Percentiles rank a stretch among this genome's conserved stretches.
Evolutionary conservation across 2,329 filamentous ascomycete genomes (phyloP).

Genomic region (Xylaria sp.): DNA sequence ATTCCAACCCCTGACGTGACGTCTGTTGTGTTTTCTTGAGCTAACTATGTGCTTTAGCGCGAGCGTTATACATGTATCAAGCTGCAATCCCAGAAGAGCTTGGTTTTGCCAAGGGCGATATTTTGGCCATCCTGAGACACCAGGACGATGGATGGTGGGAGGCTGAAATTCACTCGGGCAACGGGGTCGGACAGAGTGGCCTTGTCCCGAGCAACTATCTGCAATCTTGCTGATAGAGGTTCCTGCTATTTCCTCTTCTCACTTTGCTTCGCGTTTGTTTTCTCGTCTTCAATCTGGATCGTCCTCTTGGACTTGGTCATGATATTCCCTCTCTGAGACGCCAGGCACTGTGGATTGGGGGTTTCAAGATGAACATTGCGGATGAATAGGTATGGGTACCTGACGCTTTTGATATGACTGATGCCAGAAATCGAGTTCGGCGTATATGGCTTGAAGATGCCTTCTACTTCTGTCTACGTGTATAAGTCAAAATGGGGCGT

Average conservation of each 20-base stretch:
- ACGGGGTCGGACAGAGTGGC: conserved; percentile 47
- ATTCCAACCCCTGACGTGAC: neutral
- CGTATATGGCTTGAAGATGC: neutral
- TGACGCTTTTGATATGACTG: neutral
- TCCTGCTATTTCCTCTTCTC: neutral
- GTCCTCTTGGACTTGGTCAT: neutral
- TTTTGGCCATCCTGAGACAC: conserved; percentile 78
- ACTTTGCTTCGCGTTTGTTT: neutral
- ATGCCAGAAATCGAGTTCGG: neutral
- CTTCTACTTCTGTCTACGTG: neutral
- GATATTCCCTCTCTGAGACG: neutral
- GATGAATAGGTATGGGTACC: neutral
- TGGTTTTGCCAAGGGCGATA: conserved; percentile 86
- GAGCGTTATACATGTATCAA: conserved; percentile 89
- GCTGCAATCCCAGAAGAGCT: conserved; percentile 94
- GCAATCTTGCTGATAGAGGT: conserved; percentile 36
- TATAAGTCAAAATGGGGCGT: neutral
- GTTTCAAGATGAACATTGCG: neutral
- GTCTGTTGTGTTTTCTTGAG: conserved; percentile 13
- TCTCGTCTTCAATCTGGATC: neutral
- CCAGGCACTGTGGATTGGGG: neutral
- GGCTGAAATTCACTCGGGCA: conserved; percentile 75
- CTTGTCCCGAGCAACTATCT: conserved; percentile 66
- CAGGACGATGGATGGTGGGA: conserved; percentile 99
- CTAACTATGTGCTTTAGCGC: conserved; percentile 52